Base-by-base conservation (phyloP, 805 yeast genomes). In the Barnettozyma sp. region DNA sequence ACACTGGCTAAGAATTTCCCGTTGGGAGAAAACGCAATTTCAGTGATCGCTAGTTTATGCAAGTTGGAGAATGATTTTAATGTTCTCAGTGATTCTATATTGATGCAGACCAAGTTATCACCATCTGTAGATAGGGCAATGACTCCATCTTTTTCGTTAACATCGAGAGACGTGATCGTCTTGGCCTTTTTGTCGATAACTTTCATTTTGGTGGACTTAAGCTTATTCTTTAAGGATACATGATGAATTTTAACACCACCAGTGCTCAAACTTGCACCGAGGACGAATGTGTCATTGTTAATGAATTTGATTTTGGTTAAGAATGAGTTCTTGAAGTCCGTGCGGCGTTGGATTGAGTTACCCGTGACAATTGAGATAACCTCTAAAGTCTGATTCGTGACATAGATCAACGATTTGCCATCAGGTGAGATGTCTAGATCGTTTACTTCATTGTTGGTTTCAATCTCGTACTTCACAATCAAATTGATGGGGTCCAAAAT, bases 1-100 rank as follows among this genome's bases (percentile, higher is more conserved):
- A 77, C 82, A 20, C 84, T 73, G 3, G 87, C 94, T 33, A 86
- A 59, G 39, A 68, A 68, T 33, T 71, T 62, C 5, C 90, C 87
- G 52, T 76, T 69, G 3, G 82, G 79, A 5, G 86, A 79, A 41
- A 85, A 78, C 1, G 75, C 63, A 5, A 84, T 73, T 32, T 73
- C 69, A 0, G 95, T 84, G 32, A 87, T 77, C 22, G 90, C 82
- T 53, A 81, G 78, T 6, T 67, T 64, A 54, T 87, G 96, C 11
- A 76, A 62, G 7, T 66, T 59, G 30, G 69, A 68, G 22, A 78
- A 50, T 7, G 70, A 55, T 40, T 70, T 70, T 40, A 87, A 68
- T 39, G 66, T 73, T 12, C 68, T 64, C n/a, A 73, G 60, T 22
- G 73, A 69, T 16, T 81, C 54, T 16, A 83, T 22, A 21, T 46